phyloP scores from a whole-genome alignment of 2,329 filamentous ascomycete species.

The Fusarium sp. region DNA sequence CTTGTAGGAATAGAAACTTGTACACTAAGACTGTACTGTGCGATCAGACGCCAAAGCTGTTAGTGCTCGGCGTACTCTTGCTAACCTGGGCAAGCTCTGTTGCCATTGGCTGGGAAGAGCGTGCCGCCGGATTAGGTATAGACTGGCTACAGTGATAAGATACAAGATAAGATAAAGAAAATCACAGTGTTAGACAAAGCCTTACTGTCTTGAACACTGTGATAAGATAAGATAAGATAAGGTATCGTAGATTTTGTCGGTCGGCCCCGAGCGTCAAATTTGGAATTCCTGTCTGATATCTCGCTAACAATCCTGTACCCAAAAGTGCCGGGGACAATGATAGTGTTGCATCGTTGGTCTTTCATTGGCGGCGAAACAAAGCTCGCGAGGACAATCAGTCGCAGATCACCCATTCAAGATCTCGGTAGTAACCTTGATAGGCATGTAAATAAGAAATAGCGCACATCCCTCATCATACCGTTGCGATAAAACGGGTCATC shows the following conservation, averaged over 20 bases:
- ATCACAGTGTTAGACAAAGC: rapidly evolving
- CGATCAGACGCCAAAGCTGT: rapidly evolving
- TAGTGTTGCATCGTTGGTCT: background rate
- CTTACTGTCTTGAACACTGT: rapidly evolving
- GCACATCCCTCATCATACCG: no score
- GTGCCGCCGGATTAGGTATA: background rate
- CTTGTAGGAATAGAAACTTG: background rate
- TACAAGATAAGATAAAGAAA: rapidly evolving
- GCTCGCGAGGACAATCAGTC: background rate
- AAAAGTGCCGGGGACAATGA: rapidly evolving
- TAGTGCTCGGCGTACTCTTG: rapidly evolving
- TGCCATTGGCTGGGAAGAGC: background rate
- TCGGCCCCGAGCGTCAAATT: no score
- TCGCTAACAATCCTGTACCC: rapidly evolving
- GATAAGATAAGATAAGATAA: no score
- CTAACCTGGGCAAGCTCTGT: no score
- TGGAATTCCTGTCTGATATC: rapidly evolving
- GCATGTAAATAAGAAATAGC: conserved; percentile 15
- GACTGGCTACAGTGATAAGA: rapidly evolving
- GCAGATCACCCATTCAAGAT: background rate
- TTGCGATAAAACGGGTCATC: background rate
- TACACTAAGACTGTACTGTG: no score
- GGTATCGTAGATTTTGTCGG: no score
- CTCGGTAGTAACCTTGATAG: conserved; percentile 22
- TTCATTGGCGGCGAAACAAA: background rate